Percentiles rank a stretch among this genome's conserved stretches.
Conservation (phyloP, 179 eudicot genomes). For the Gypsophila paniculata region DNA sequence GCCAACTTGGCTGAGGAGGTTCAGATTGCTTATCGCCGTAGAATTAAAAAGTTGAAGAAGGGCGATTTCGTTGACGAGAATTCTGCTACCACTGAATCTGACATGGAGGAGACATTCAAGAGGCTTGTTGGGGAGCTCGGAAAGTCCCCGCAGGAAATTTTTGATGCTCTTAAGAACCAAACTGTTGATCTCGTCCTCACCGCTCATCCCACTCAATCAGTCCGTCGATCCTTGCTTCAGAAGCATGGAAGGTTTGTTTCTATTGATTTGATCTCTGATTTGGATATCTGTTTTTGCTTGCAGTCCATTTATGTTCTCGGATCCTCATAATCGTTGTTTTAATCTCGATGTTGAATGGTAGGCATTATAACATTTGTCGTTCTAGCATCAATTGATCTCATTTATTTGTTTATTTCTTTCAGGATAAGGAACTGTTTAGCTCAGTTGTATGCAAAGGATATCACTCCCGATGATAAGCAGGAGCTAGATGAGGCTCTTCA, state of each 20-base stretch:
- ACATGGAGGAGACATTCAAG: constrained; percentile 80
- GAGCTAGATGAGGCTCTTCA: constrained; percentile 92
- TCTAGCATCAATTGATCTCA: constrained; percentile 10
- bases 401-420: constrained; percentile 6
- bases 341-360: not conserved
- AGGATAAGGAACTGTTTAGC: constrained; percentile 80
- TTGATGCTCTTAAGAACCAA: constrained; percentile 82
- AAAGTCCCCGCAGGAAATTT: constrained; percentile 75
- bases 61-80: constrained; percentile 76
- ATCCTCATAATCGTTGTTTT: not conserved
- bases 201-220: constrained; percentile 93
- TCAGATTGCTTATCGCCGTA: constrained; percentile 75
- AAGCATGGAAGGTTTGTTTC: constrained; percentile 72
- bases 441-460: constrained; percentile 76
- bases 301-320: too few species aligned
- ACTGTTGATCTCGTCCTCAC: constrained; percentile 81
- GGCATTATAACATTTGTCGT: not conserved
- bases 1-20: constrained; percentile 95
- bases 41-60: constrained; percentile 70
- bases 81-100: constrained; percentile 80
- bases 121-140: constrained; percentile 68
- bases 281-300: too few species aligned
- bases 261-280: not conserved
- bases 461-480: constrained; percentile 89
- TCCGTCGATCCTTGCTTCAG: constrained; percentile 87